Base-by-base conservation (phyloP, 2,329 filamentous ascomycete genomes). In the Emergomyces africanus region DNA sequence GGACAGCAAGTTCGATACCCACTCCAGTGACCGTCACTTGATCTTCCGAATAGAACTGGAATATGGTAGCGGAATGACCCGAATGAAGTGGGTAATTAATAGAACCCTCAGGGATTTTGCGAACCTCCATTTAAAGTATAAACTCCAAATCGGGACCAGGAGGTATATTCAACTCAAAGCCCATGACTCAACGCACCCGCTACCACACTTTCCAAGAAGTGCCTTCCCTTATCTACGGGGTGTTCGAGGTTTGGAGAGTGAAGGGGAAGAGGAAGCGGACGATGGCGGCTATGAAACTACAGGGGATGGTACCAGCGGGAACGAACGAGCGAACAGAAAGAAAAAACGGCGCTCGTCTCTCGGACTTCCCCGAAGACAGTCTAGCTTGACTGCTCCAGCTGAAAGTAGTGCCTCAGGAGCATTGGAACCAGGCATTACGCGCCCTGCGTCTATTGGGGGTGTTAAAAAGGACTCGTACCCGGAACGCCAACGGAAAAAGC, bases 41-140 rank as follows among this genome's bases (percentile, higher is more conserved):
- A 81, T 94, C 9, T 96, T 97, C 72, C 87, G 86, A 50, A 91
- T 99, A 59, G 90, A 96, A 66, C 79, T 99, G 18, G 94, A 99
- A 70, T 99, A 99, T 70, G 94, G 94, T 15, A 97, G 89, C 69
- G 95, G 94, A 0, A 83, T 94, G 59, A 96, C 92, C 58, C 83
- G 94, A 60, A 97, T 99, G 95, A 89, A 89, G 69, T 99, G 94
- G 94, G 86, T 89, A 20, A 89, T 99, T 60, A 85, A 90, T 67
- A 83, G 94, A 58, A 91, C 89, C 10, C 82, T 97, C 44, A 81
- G 84, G 66, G 94, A 99, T 70, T 96, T 99, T 66, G 84, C 89
- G 66, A 95, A 96, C 66, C 78, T 99, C 41, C 94, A 99, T 73
- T 79, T 90, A 68, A 91, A 95, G 66, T 99, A 97, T 80, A 95